Evolutionary conservation across 2,329 filamentous ascomycete species (phyloP), one percentile per base, ranked within the genome.

Genomic region (Curvularia spicifera): DNA sequence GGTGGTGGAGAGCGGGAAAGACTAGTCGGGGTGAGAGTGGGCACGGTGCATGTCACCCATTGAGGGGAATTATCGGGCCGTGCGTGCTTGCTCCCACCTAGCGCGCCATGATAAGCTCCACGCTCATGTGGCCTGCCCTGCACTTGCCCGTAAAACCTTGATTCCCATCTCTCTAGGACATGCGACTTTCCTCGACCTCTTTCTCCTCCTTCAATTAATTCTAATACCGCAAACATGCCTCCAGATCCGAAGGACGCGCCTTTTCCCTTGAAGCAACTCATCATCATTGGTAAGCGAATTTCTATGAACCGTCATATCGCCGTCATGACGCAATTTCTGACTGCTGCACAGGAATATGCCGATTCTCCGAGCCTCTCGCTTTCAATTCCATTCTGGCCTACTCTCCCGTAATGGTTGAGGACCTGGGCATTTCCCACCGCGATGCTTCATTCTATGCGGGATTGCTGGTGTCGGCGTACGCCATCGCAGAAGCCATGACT

Each of bases 371-470:
- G 79, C 93, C 93, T 29, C 93, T 97, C 71, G 93, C 93, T 44
- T 86, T 97, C 71, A 97, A 93, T 13, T 96, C 91, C 74, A 96
- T 97, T 79, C 96, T 96, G 70, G 93, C 93, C 31, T 97, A 97
- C 63, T 75, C 74, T 53, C 75, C 67, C 56, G 63, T 71, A 50
- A 76, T 78, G 69, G 75, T 77, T 22, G 65, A 74, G 57, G 74
- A 78, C 49, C 65, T 83, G 40, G 73, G 75, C 40, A 74, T 72
- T 48, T 57, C 63, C 61, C 63, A 71, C 46, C 68, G 67, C 48
- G 71, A 78, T 68, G 75, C 93, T 43, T 93, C 93, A 1, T 94
- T 97, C 80, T 96, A 96, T 76, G 89, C 93, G 40, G 93, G 93
- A 46, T 64, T 78, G 63, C 88, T 97, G 77, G 94, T 97, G 70